Evolutionary conservation across 148 eudicot species (phyloP).

Genomic region (Agrostemma githago): DNA sequence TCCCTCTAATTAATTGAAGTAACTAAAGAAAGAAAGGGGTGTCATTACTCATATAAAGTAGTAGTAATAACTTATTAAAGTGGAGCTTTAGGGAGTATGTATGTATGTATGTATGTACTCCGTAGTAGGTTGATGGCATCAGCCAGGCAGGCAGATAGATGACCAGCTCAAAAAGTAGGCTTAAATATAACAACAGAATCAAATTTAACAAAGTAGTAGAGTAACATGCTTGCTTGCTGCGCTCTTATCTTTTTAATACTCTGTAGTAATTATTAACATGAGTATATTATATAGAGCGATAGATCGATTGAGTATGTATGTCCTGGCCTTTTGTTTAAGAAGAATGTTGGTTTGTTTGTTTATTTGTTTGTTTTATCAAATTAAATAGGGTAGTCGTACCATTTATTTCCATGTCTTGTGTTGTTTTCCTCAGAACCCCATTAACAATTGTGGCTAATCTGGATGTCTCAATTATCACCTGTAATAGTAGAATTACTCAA

Average conservation of each 20-base stretch:
- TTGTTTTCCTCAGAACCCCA: conserved; percentile 95
- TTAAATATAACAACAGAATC: conserved; percentile 17
- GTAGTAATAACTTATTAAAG: background rate
- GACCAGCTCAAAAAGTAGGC: conserved; percentile 23
- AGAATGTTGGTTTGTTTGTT: background rate
- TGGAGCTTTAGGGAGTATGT: background rate
- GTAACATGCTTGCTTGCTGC: too few species aligned
- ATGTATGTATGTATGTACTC: background rate
- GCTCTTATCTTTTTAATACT: too few species aligned
- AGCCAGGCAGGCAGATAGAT: conserved; percentile 22
- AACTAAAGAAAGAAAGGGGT: background rate
- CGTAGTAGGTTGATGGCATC: conserved; percentile 17
- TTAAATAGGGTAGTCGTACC: conserved; percentile 40
- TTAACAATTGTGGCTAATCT: conserved; percentile 96
- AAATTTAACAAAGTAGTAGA: background rate
- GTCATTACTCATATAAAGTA: background rate
- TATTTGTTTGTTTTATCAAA: background rate
- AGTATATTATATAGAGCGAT: too few species aligned
- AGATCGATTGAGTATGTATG: too few species aligned
- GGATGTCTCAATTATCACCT: conserved; percentile 95
- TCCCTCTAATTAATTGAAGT: too few species aligned
- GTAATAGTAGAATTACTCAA: conserved; percentile 17
- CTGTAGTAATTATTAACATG: too few species aligned
- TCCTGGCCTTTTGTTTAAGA: background rate
- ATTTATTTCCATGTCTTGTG: conserved; percentile 88